Conservation (phyloP, 1,284 basidiomycete genomes). For the Macrocybe sp. region DNA sequence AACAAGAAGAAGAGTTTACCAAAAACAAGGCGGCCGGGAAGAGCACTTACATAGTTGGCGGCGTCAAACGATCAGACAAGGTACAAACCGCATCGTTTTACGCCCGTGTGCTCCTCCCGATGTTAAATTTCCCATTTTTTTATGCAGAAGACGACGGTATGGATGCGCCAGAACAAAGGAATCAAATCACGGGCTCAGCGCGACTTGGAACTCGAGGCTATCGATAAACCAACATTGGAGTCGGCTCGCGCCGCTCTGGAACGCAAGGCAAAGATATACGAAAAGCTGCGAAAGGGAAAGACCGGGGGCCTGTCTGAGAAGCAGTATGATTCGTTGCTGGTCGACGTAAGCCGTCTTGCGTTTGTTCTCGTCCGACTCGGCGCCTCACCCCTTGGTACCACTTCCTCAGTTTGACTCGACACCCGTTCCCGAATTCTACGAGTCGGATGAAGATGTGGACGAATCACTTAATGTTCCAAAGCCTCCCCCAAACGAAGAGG, state of each 20-base stretch:
- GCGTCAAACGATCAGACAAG: conserved; percentile 60
- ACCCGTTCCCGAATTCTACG: conserved; percentile 42
- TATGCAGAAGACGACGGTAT: conserved; percentile 63
- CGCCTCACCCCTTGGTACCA: not conserved
- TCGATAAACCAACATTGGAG: conserved; percentile 66
- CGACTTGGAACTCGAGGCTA: conserved; percentile 62
- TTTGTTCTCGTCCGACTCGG: not conserved
- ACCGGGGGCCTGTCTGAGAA: conserved; percentile 74
- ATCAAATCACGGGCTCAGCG: conserved; percentile 54
- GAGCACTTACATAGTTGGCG: conserved; percentile 44
- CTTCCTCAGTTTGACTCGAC: conserved; percentile 68
- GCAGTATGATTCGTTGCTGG: conserved; percentile 70
- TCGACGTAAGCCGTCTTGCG: conserved; percentile 64
- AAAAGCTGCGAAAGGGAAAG: conserved; percentile 76
- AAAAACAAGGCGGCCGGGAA: conserved; percentile 57
- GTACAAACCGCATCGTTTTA: conserved; percentile 25
- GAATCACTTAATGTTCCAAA: conserved; percentile 61
- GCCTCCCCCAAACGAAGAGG: conserved; percentile 36
- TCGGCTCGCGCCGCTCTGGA: conserved; percentile 65
- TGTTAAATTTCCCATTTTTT: not conserved
- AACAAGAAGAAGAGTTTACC: conserved; percentile 57
- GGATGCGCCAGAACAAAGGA: conserved; percentile 69
- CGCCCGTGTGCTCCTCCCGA: not conserved
- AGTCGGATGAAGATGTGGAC: conserved; percentile 69
- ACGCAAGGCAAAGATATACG: conserved; percentile 80